Conservation (phyloP, 192 early-diverging fungal genomes). For the Coemansia sp. region DNA sequence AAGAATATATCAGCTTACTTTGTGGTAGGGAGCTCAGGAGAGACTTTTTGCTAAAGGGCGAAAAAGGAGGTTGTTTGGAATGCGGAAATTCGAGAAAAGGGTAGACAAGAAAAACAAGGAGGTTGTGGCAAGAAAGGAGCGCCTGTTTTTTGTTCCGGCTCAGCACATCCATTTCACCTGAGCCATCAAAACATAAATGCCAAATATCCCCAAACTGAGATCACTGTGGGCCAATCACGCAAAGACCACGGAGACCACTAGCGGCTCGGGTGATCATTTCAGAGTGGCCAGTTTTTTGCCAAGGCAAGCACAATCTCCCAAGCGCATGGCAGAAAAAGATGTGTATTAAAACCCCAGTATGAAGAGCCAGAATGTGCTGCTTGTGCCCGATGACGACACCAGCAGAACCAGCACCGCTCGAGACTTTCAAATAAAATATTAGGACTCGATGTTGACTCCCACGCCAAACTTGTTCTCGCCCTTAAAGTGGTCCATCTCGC, state of each 20-base stretch:
- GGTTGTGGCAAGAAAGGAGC: neutral
- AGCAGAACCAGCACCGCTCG: neutral
- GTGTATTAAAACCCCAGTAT: conserved; percentile 6
- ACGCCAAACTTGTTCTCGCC: conserved; percentile 81
- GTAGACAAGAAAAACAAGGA: neutral
- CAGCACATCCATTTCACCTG: too few relatives aligned
- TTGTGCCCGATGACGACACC: neutral
- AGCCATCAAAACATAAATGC: neutral
- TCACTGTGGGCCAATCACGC: conserved; percentile 14
- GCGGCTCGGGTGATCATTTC: neutral
- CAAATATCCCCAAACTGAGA: neutral
- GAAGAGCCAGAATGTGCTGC: neutral
- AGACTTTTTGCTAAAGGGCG: neutral
- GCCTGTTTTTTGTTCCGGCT: neutral
- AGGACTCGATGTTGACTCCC: conserved; percentile 85
- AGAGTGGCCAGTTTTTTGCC: neutral
- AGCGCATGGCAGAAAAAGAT: neutral
- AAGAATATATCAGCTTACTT: too few relatives aligned
- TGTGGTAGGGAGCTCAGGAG: neutral
- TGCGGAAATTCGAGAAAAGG: conserved; percentile 5
- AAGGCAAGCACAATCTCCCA: neutral
- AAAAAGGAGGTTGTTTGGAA: conserved; percentile 3
- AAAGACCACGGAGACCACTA: conserved; percentile 6
- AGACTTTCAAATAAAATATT: conserved; percentile 32
- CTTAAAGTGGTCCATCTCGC: conserved; percentile 97